Evolutionary conservation across 306 rosid genomes (phyloP).

Genomic region (Argentina anserina): DNA sequence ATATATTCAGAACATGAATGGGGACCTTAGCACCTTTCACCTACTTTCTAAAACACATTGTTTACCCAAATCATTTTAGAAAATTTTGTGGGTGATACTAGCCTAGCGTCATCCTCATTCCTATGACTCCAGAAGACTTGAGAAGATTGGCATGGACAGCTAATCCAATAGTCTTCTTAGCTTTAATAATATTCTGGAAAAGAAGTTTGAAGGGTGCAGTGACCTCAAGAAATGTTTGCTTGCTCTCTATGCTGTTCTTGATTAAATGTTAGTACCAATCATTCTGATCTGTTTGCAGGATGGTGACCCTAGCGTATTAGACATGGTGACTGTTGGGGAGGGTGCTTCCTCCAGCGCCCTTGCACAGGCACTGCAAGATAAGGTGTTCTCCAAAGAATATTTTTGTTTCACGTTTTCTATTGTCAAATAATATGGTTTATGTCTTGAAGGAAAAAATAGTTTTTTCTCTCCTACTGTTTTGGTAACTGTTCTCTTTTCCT

Average conservation of each 20-base stretch:
- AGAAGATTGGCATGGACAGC: background rate
- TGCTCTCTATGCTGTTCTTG: background rate
- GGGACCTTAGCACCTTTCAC: background rate
- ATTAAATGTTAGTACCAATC: constrained; percentile 10
- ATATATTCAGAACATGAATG: background rate
- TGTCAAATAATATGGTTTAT: background rate
- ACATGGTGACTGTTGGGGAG: constrained; percentile 35
- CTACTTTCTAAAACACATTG: background rate
- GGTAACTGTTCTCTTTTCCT: constrained; percentile 14
- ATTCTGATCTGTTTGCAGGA: constrained; percentile 37
- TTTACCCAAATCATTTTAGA: background rate
- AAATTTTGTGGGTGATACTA: background rate
- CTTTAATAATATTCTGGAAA: background rate
- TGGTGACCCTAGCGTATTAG: constrained; percentile 27
- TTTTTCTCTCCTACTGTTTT: background rate
- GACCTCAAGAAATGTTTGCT: background rate
- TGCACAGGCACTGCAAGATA: constrained; percentile 82
- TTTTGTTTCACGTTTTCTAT: background rate
- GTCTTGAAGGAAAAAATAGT: background rate
- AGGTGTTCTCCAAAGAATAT: constrained; percentile 43
- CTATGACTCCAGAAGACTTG: background rate
- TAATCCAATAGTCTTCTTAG: background rate
- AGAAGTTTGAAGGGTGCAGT: background rate
- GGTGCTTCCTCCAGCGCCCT: constrained; percentile 55
- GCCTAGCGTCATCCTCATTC: background rate